These are phyloP conservation scores for Ceratocystiopsis minuta DNA, from an alignment of 2,329 filamentous ascomycete genomes.

Conservation along the genomic window DNA sequence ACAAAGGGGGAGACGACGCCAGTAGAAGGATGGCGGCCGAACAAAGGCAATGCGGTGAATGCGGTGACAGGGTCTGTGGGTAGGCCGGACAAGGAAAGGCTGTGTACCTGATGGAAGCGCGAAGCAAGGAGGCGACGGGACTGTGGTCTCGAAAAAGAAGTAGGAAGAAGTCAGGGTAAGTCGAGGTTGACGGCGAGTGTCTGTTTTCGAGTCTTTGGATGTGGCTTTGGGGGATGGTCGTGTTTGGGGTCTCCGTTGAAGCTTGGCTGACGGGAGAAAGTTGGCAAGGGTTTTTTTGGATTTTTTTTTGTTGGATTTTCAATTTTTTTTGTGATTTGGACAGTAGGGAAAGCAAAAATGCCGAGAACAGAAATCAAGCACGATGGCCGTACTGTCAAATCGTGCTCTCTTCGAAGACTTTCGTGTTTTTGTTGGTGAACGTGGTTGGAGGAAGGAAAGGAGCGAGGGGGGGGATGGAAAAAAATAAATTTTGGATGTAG, in stretches of 20 bases:
- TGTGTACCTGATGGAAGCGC: neutral
- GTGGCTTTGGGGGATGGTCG: conserved; percentile 4
- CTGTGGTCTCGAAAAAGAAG: neutral
- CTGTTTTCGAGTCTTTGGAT: conserved; percentile 7
- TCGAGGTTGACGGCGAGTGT: neutral
- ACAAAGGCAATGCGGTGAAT: too few species aligned
- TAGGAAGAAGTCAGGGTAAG: neutral
- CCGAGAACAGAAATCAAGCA: conserved; percentile 42
- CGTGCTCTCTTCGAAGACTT: conserved; percentile 11
- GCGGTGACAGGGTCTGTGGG: too few species aligned
- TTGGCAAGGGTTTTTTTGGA: conserved; percentile 15
- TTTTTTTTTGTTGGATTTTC: conserved; percentile 33
- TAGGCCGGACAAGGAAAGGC: neutral
- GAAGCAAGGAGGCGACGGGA: too few species aligned
- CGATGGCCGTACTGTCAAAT: conserved; percentile 30
- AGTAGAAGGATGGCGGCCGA: too few species aligned
- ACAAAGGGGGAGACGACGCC: too few species aligned
- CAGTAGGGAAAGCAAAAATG: conserved; percentile 28
- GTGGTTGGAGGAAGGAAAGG: conserved; percentile 17
- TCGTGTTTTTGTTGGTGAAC: conserved; percentile 24
- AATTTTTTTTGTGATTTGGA: conserved; percentile 42
- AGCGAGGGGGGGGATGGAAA: conserved; percentile 2
- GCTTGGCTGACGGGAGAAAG: conserved; percentile 6
- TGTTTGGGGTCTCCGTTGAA: conserved; percentile 7
- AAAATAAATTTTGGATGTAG: conserved; percentile 5